Base-by-base conservation (phyloP, 345 rosid species). In the Salix purpurea region DNA sequence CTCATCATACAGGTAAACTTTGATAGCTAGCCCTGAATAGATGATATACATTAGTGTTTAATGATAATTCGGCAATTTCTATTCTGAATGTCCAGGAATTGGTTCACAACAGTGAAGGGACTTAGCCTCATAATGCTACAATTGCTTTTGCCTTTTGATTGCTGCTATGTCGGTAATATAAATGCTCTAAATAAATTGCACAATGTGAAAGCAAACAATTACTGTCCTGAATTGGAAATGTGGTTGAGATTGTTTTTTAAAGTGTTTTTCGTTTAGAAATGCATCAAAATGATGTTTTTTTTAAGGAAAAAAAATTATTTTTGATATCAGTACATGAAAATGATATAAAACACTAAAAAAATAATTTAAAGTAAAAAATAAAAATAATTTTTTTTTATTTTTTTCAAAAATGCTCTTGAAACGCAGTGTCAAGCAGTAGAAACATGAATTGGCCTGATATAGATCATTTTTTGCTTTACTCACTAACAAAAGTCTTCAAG, bases 1-100 rank as follows among this genome's bases (percentile, higher is more conserved):
- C 66, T 92, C 98, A 44, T 91, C 97, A 13, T 91, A 96, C 74
- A 91, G 85, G 83, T 91, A 94, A 44, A 96, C 86, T 67, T 94
- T 91, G 79, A 94, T 89, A 42, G 90, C 87, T 79, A 96, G 82
- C 78, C 99, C 98, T 91, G 87, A 50, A 54, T 36, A 2, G 9
- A 14, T 36, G 34, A 37, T 36, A 9, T 36, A 19, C 67, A 37
- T 50, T 65, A 30, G 30, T 21, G 37, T 24, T 48, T 46, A 10
- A 58, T 4, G 28, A 7, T 26, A 24, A 7, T 1, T 18, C 5
- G 2, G 39, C 32, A 26, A 26, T 18, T 70, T 46, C 18, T 24
- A 8, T 28, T 64, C 16, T 28, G 21, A 74, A 73, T 34, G 54
- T 39, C 12, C 42, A 19, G 0, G 40, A 48, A 62, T 46, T 15